A percentile compares a stretch with the other conserved stretches of the same genome.
Conservation (phyloP, 257 asterid species). For the Fraxinus americana region DNA sequence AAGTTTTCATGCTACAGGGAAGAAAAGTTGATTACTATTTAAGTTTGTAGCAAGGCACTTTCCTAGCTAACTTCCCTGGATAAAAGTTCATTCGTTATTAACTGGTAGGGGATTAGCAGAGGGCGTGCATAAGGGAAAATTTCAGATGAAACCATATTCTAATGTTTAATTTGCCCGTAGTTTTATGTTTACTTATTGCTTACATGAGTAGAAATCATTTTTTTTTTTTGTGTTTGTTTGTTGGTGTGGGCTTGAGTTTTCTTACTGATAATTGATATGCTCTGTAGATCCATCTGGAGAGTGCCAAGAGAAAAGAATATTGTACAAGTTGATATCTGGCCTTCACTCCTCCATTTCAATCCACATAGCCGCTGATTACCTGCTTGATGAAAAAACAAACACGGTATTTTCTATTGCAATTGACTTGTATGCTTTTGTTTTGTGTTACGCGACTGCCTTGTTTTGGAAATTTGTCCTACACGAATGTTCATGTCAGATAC, state of each 20-base stretch:
- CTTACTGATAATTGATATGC: constrained; percentile 10
- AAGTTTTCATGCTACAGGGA: neutral
- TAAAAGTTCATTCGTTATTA: neutral
- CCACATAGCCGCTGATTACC: constrained; percentile 67
- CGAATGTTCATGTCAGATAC: neutral
- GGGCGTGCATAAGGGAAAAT: neutral
- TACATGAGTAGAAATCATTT: neutral
- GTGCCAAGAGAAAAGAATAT: constrained; percentile 64
- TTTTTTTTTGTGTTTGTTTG: neutral
- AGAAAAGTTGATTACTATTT: neutral
- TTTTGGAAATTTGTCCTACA: neutral
- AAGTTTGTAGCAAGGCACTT: neutral
- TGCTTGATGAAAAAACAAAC: constrained; percentile 61
- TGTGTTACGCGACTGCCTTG: constrained; percentile 12
- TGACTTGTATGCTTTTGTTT: constrained; percentile 20
- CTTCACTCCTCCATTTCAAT: constrained; percentile 76
- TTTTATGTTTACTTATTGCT: neutral
- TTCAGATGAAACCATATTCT: neutral
- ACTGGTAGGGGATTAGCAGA: neutral
- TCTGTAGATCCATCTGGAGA: constrained; percentile 59
- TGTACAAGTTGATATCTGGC: constrained; percentile 75
- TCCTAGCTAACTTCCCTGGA: neutral
- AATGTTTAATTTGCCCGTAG: neutral
- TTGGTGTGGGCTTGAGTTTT: neutral
- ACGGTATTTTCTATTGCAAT: constrained; percentile 36